Percentiles rank a stretch among this genome's conserved stretches.
These are phyloP conservation scores for Sporothrix sp. DNA, from an alignment of 2,329 filamentous ascomycete genomes.

Conservation along the genomic window DNA sequence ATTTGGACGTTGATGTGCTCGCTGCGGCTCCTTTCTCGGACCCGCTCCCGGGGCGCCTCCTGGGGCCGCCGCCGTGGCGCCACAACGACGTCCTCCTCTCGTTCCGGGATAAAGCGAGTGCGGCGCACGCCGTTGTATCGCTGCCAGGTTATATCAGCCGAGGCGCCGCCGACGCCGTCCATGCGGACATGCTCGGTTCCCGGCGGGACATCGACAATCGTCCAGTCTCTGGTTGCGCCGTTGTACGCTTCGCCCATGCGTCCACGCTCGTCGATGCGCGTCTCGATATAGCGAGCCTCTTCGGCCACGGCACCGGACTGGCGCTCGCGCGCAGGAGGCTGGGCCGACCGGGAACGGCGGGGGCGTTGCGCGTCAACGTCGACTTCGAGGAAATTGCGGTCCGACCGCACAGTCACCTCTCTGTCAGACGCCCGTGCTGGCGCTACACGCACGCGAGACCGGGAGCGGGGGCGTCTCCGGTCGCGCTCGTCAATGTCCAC, in stretches of 20 bases:
- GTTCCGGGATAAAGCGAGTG: constrained; percentile 62
- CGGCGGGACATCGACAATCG: constrained; percentile 73
- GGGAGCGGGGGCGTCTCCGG: constrained; percentile 30
- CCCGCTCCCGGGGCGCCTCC: constrained; percentile 20
- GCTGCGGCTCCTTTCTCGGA: constrained; percentile 20
- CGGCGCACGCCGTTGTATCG: constrained; percentile 69
- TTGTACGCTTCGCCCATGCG: constrained; percentile 64
- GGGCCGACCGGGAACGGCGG: constrained; percentile 28
- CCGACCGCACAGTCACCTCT: constrained; percentile 54
- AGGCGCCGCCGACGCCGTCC: constrained; percentile 67
- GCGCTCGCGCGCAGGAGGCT: constrained; percentile 34
- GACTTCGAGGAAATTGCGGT: constrained; percentile 39
- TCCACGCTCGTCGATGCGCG: constrained; percentile 48
- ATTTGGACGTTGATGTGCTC: constrained; percentile 38
- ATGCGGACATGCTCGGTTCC: constrained; percentile 74
- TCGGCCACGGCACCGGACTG: constrained; percentile 44
- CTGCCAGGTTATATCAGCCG: constrained; percentile 68
- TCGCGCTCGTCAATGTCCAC: constrained; percentile 44
- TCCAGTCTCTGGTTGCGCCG: constrained; percentile 67
- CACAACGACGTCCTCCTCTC: constrained; percentile 36
- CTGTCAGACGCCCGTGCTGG: constrained; percentile 42
- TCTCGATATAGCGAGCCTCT: constrained; percentile 53
- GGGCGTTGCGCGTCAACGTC: constrained; percentile 30
- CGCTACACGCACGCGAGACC: constrained; percentile 29
- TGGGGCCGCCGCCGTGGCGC: constrained; percentile 15